Percentiles rank a stretch among this genome's conserved stretches.
Conservation (phyloP, 257 asterid species). For the Solanum pinnatisectum region DNA sequence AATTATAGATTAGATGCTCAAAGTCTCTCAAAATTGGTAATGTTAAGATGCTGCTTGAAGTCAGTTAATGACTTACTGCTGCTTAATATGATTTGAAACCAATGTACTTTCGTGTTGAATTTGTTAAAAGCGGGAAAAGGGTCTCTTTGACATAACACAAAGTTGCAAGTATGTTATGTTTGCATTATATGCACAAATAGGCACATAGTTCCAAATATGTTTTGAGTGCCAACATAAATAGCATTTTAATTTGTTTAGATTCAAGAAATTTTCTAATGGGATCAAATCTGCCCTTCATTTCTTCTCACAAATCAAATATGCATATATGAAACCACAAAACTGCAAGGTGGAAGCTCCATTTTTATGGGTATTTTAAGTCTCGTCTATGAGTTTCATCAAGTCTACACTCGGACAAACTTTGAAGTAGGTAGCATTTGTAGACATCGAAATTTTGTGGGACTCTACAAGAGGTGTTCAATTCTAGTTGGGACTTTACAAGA, state of each 20-base stretch:
- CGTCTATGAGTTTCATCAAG: too few species aligned
- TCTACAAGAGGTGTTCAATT: too few species aligned
- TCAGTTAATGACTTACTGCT: background rate
- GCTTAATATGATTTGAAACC: background rate
- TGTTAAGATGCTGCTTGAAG: background rate
- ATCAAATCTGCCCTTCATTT: too few species aligned
- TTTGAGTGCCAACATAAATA: background rate
- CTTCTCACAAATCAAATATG: too few species aligned
- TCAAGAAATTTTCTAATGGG: too few species aligned
- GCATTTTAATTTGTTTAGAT: background rate
- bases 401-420: too few species aligned
- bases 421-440: too few species aligned
- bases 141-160: background rate
- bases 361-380: too few species aligned
- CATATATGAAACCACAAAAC: too few species aligned
- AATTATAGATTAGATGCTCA: background rate
- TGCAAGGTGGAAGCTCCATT: too few species aligned
- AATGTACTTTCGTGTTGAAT: background rate
- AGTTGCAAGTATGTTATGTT: background rate
- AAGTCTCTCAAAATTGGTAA: background rate
- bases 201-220: background rate
- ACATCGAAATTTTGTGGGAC: too few species aligned
- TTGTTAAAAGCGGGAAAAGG: background rate
- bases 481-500: too few species aligned
- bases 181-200: background rate